Percentiles rank a stretch among this genome's conserved stretches.
Conservation (phyloP, 495 filamentous ascomycete species). For the Physcia stellaris region DNA sequence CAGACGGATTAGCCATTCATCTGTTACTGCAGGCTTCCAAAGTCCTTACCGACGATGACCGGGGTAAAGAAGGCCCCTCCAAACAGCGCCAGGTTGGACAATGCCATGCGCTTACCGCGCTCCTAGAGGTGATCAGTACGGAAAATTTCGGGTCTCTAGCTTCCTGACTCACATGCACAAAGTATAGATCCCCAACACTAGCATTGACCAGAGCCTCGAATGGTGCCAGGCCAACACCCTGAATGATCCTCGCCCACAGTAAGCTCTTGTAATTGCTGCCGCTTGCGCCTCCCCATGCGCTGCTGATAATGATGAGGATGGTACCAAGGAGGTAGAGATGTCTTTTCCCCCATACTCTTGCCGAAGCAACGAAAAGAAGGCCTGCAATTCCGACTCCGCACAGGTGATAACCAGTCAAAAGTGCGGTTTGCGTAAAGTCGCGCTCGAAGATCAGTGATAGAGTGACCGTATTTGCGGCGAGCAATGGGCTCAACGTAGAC, state of each 20-base stretch:
- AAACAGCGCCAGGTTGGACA: slow-evolving; percentile 78
- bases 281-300: slow-evolving; percentile 66
- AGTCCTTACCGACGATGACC: slow-evolving; percentile 54
- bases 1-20: slow-evolving; percentile 29
- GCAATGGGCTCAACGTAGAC: slow-evolving; percentile 64
- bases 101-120: slow-evolving; percentile 78
- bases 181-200: slow-evolving; percentile 64
- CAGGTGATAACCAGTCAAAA: slow-evolving; percentile 79
- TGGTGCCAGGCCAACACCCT: slow-evolving; percentile 61
- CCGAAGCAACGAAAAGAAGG: slow-evolving; percentile 71
- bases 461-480: slow-evolving; percentile 74
- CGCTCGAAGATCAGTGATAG: slow-evolving; percentile 44
- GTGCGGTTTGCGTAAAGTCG: slow-evolving; percentile 56
- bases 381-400: slow-evolving; percentile 70
- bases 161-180: slow-evolving; percentile 52
- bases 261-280: slow-evolving; percentile 52
- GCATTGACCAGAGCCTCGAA: slow-evolving; percentile 70
- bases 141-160: neutral
- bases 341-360: slow-evolving; percentile 84
- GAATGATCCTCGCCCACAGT: slow-evolving; percentile 60
- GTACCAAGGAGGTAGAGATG: slow-evolving; percentile 77
- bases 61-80: slow-evolving; percentile 89
- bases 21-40: neutral
- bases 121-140: slow-evolving; percentile 32
- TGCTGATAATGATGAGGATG: slow-evolving; percentile 54